Evolutionary conservation across 2,329 filamentous ascomycete species (phyloP), one percentile per base, ranked within the genome.

Genomic region (Gaeumannomyces sp.): DNA sequence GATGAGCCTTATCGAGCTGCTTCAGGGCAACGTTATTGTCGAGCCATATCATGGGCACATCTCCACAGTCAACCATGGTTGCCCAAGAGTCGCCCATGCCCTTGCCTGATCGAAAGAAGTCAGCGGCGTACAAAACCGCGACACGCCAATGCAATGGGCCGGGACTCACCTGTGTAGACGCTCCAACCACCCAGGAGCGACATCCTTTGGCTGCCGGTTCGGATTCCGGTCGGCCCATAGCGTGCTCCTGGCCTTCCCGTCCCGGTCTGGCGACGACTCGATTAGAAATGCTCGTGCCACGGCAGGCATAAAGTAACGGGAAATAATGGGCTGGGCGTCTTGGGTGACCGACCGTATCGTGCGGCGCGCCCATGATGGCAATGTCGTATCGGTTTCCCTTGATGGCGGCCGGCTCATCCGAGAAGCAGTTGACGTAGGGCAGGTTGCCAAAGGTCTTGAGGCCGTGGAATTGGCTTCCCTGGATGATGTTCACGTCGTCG

Each of bases 41-140:
- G 68, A 93, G 88, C 14, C 89, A 90, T 0, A 89, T 91, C 66
- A 93, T 80, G 1, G 89, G 89, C 64, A 92, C 90, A 70, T 94
- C 91, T 38, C 91, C 91, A 71, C 91, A 93, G 76, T 94, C 91
- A 53, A 92, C 81, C 60, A 94, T 81, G 19, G 79, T 86, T 0
- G 89, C 88, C 88, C 89, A 92, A n/a, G 85, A 88, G 31, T 80
- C 78, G 73, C 91, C 90, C 0, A 89, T 87, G 71, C 92, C 92
- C 65, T 71, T 74, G n/a, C 71, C 76, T 76, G 61, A 7, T 27
- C 22, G 66, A 10, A n/a, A 53, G 50, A n/a, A 11, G 45, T 62
- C 25, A 62, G 61, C 64, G 11, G 66, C 61, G 3, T 56, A 65
- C 31, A 64, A 63, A 2, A 62, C 61, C 2, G 64, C 63, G n/a